A percentile compares a stretch with the other conserved stretches of the same genome.
These are phyloP conservation scores for Cercospora sojina DNA, from an alignment of 2,329 filamentous ascomycete genomes.

Conservation along the genomic window DNA sequence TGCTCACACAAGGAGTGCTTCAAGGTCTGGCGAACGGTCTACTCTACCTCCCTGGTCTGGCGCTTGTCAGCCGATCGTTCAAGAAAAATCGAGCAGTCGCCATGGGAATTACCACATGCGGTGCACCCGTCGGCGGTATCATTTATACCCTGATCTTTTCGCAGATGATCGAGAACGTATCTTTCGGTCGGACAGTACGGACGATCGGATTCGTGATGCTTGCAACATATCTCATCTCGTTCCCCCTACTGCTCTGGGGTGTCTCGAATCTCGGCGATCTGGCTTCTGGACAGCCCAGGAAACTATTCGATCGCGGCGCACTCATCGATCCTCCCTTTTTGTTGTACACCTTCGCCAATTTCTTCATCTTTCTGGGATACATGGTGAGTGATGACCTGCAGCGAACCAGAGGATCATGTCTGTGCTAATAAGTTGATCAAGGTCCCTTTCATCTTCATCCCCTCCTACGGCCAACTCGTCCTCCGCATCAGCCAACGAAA, in stretches of 20 bases:
- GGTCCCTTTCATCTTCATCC: conserved; percentile 47
- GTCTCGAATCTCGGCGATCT: conserved; percentile 36
- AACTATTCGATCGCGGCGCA: conserved; percentile 42
- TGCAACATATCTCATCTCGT: conserved; percentile 41
- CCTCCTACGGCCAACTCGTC: conserved; percentile 39
- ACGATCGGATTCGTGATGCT: conserved; percentile 61
- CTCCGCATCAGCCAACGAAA: conserved; percentile 48
- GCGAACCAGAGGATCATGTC: not conserved
- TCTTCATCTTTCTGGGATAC: conserved; percentile 33
- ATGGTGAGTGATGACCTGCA: not conserved
- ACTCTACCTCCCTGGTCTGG: conserved; percentile 41
- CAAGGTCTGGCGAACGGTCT: conserved; percentile 43
- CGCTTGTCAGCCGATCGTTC: conserved; percentile 54
- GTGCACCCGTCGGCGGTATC: conserved; percentile 61
- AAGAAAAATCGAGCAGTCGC: conserved; percentile 58
- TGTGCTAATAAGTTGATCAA: not conserved
- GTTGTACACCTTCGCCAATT: conserved; percentile 37
- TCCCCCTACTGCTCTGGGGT: conserved; percentile 38
- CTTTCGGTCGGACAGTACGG: conserved; percentile 64
- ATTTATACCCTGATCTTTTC: conserved; percentile 55
- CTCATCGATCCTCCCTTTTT: conserved; percentile 44
- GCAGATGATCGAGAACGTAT: conserved; percentile 57
- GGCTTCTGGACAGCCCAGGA: conserved; percentile 28
- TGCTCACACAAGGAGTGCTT: conserved; percentile 49
- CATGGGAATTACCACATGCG: conserved; percentile 59